Evolutionary conservation across 116 monocot species (phyloP), one percentile per base, ranked within the genome.

Genomic region (Posidonia oceanica): DNA sequence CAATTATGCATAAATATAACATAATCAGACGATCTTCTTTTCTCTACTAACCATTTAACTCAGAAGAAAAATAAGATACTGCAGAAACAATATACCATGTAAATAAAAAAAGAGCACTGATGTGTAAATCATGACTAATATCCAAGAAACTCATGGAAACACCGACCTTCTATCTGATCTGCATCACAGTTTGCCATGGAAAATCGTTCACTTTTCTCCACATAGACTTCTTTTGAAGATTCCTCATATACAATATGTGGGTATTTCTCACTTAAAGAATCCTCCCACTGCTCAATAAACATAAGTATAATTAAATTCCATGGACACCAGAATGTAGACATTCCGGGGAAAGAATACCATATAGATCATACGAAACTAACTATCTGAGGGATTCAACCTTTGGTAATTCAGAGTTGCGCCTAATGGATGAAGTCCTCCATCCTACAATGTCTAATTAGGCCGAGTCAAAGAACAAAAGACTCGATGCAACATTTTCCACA

Each of bases 351-450:
- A 65, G 14, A 65, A 15, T 40, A 10, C 7, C 40, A 65, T 38
- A 36, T 10, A 18, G 39, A 12, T 21, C 11, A 36, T 7, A 48
- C 0, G 12, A 10, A 12, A 48, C 42, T 68, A 12, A 48, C 42
- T 68, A 52, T 64, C 39, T 36, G 10, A 68, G 36, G 58, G 60
- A 22, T 69, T 22, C 54, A 77, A 94, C 94, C 90, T 85, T 78
- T 39, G 95, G 89, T 64, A 96, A 66, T 74, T 91, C 96, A 36
- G 79, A 76, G 18, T 83, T 88, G 68, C 88, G 86, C 79, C 96
- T 83, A 52, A 96, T 96, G 65, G 86, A 96, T 66, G 96, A 88
- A 69, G 96, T 96, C 69, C 96, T 88, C 96, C 96, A 91, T 54
- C 96, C 96, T 54, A 96, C 96, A 71, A 96, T 80, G 79, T 88